A percentile compares a stretch with the other conserved stretches of the same genome.
Evolutionary conservation across 2,329 filamentous ascomycete species (phyloP).

Genomic region (Aspergillus ochraceoroseus): DNA sequence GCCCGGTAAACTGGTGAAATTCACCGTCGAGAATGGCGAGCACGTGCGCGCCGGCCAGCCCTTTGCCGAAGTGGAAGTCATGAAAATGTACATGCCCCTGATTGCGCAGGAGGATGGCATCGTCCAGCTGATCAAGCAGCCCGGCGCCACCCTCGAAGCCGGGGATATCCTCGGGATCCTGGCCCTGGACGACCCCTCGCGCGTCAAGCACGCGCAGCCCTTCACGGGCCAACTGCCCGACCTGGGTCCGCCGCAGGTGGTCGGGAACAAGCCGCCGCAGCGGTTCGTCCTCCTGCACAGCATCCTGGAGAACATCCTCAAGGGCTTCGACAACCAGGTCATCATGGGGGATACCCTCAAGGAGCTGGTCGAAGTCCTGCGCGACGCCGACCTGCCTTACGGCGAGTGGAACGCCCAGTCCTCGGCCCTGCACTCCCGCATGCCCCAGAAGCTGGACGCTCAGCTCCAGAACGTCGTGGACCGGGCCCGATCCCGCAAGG

Average conservation of each 20-base stretch:
- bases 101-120: constrained; percentile 91
- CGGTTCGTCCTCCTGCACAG: constrained; percentile 70
- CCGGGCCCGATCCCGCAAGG: constrained; percentile 67
- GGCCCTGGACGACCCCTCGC: constrained; percentile 86
- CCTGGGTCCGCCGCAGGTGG: constrained; percentile 76
- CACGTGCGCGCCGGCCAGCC: constrained; percentile 89
- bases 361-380: constrained; percentile 83
- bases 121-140: constrained; percentile 98
- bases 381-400: constrained; percentile 85
- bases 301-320: constrained; percentile 80
- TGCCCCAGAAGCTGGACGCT: constrained; percentile 87
- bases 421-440: constrained; percentile 91
- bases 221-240: constrained; percentile 88
- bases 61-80: constrained; percentile 97
- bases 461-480: constrained; percentile 82
- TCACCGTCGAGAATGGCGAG: constrained; percentile 88
- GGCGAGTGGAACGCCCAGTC: constrained; percentile 96
- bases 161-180: constrained; percentile 98
- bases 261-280: constrained; percentile 89
- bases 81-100: constrained; percentile 99
- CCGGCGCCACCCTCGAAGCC: constrained; percentile 92
- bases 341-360: constrained; percentile 85
- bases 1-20: constrained; percentile 97
- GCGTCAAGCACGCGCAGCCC: constrained; percentile 92
- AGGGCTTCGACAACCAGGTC: constrained; percentile 94